These are phyloP conservation scores for Cyphellophora europaea DNA, from an alignment of 2,329 filamentous ascomycete species.

Conservation along the genomic window DNA sequence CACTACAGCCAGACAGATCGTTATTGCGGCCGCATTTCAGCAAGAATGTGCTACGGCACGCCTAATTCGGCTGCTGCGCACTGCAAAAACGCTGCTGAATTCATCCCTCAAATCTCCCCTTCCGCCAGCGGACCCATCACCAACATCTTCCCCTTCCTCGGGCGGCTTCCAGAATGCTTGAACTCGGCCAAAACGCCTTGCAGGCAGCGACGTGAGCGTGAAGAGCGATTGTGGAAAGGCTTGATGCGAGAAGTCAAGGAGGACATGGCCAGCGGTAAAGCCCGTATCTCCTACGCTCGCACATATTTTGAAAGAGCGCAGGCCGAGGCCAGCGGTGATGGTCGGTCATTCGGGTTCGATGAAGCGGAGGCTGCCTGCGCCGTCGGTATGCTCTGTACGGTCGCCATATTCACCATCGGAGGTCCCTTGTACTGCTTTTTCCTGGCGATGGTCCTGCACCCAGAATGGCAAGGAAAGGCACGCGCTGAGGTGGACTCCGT, in stretches of 20 bases:
- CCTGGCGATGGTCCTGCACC: conserved; percentile 42
- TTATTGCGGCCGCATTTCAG: conserved; percentile 5
- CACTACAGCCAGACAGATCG: conserved; percentile 9
- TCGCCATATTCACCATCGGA: conserved; percentile 8
- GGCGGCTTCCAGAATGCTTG: conserved; percentile 10
- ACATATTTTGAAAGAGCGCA: conserved; percentile 10
- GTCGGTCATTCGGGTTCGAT: conserved; percentile 6
- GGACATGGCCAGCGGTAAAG: conserved; percentile 7
- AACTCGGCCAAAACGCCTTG: conserved; percentile 7
- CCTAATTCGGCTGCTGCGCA: conserved; percentile 5
- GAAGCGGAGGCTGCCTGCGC: conserved; percentile 6
- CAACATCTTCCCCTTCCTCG: conserved; percentile 9
- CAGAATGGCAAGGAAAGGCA: conserved; percentile 40
- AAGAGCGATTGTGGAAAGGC: conserved; percentile 9
- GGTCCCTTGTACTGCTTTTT: conserved; percentile 5
- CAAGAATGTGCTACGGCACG: conserved; percentile 7
- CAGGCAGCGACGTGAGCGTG: conserved; percentile 7
- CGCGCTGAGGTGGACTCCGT: conserved; percentile 38
- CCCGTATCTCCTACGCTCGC: conserved; percentile 8
- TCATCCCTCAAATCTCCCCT: conserved; percentile 12
- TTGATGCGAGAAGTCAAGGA: conserved; percentile 6
- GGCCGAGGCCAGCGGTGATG: conserved; percentile 2
- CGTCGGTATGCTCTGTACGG: conserved; percentile 6
- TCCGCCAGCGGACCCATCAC: conserved; percentile 9
- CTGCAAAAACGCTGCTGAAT: conserved; percentile 8